Base-by-base conservation (phyloP, 495 filamentous ascomycete species). In the Astrothelium subdiscretum region DNA sequence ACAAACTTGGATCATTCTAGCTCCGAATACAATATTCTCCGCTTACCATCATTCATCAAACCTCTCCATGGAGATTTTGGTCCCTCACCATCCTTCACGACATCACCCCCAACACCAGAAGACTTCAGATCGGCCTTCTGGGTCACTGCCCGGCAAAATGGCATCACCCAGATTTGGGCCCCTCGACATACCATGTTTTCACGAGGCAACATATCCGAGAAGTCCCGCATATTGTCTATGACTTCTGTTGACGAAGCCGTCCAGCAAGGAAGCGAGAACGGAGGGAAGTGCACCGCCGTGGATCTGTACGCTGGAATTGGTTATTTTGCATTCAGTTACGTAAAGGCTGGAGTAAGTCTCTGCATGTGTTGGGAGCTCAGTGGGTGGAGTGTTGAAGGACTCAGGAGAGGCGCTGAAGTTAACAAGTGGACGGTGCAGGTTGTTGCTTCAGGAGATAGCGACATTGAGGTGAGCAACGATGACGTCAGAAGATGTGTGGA, bases 231-330 rank as follows among this genome's bases (percentile, higher is more conserved):
- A 1, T 72, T 92, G 29, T 62, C 51, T 0, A 80, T 86, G n/a
- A 73, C 78, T 26, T 63, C 67, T 13, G 60, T 70, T 2, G 8
- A 1, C 27, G 71, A 63, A 8, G 68, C 76, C 4, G 62, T 64
- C 2, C 72, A 60, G 4, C 70, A 59, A 70, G 62, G 32, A 12
- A 1, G n/a, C 22, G 32, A 26, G 10, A 22, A 44, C 1, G 63
- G 75, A 10, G 48, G 38, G 1, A 77, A 77, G 27, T 73, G 73
- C 20, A 78, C 76, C 58, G 89, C 88, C 0, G 83, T 94, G 0
- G 92, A 97, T 71, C 74, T 97, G 66, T 96, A 92, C 77, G 88
- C 88, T 2, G 92, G 92, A 0, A 95, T 97, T 63, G 92, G 92
- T 1, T 97, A 97, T 71, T 97, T 96, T 72, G 81, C 87, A 18